A percentile compares a stretch with the other conserved stretches of the same genome.
Conservation (phyloP, 352 stramenopile species). For the Globisporangium yorkense region DNA sequence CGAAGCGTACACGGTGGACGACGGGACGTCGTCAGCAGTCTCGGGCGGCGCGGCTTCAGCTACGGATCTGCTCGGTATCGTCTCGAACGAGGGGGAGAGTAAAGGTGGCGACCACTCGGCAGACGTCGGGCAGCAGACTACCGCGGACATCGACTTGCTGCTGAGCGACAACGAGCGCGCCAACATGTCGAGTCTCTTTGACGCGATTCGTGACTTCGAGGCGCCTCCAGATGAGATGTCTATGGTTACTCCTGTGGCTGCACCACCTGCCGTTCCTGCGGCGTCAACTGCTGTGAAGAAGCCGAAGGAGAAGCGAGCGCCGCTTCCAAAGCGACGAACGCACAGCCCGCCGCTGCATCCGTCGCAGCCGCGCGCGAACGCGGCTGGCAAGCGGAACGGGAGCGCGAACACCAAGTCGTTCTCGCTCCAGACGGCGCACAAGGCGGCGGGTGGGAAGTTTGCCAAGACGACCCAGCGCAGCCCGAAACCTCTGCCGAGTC, state of each 20-base stretch:
- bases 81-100: neutral
- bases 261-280: conserved; percentile 5
- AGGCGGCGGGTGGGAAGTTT: conserved; percentile 16
- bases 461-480: neutral
- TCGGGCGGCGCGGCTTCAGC: neutral
- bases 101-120: neutral
- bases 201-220: conserved; percentile 70
- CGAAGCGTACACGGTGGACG: conserved; percentile 12
- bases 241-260: neutral
- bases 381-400: neutral
- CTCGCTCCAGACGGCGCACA: conserved; percentile 10
- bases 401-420: conserved; percentile 10
- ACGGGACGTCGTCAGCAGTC: neutral
- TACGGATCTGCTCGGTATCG: neutral
- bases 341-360: conserved; percentile 18
- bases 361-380: conserved; percentile 1
- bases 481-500: neutral
- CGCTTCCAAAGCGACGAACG: conserved; percentile 17
- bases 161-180: conserved; percentile 58
- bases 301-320: conserved; percentile 8
- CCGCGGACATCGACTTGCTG: conserved; percentile 40
- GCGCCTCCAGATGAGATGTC: conserved; percentile 16
- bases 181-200: conserved; percentile 55
- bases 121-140: conserved; percentile 2
- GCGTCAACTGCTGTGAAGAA: conserved; percentile 11